phyloP scores from a whole-genome alignment of 2,329 filamentous ascomycete species.

The Ophiostoma australiae region DNA sequence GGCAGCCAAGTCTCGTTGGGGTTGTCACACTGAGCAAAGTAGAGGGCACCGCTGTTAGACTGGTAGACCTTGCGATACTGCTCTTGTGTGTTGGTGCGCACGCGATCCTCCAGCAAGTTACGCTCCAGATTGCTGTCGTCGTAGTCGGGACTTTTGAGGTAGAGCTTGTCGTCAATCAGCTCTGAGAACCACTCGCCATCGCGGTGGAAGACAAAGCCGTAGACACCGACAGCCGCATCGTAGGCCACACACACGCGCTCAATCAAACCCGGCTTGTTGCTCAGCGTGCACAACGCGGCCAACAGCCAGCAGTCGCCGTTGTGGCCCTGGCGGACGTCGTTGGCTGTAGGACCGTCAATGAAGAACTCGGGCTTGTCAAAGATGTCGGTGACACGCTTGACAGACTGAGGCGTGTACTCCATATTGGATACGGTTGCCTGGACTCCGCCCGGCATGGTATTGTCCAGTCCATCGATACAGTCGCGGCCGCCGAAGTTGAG shows the following conservation, averaged over 20 bases:
- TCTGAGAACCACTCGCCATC: slow-evolving; percentile 68
- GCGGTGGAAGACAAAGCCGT: slow-evolving; percentile 79
- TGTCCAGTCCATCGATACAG: slow-evolving; percentile 39
- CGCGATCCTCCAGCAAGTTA: slow-evolving; percentile 42
- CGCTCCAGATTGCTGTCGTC: slow-evolving; percentile 53
- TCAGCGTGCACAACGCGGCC: slow-evolving; percentile 71
- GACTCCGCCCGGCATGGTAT: slow-evolving; percentile 16
- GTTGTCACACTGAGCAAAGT: slow-evolving; percentile 65
- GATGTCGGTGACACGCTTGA: slow-evolving; percentile 68
- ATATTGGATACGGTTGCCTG: slow-evolving; percentile 20
- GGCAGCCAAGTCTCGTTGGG: slow-evolving; percentile 71
- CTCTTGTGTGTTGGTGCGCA: slow-evolving; percentile 50
- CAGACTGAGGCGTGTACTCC: slow-evolving; percentile 44
- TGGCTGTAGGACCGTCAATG: slow-evolving; percentile 68
- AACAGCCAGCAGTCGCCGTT: slow-evolving; percentile 85
- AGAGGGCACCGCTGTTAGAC: slow-evolving; percentile 62
- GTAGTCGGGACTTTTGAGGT: slow-evolving; percentile 55
- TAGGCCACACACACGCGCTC: slow-evolving; percentile 68
- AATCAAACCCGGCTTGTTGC: slow-evolving; percentile 66
- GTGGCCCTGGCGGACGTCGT: slow-evolving; percentile 72
- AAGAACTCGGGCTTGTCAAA: slow-evolving; percentile 74
- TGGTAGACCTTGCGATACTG: slow-evolving; percentile 61
- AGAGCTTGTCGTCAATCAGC: slow-evolving; percentile 55
- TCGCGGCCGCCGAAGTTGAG: slow-evolving; percentile 55
- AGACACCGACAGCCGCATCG: slow-evolving; percentile 70